phyloP scores from a whole-genome alignment of 331 rosid species.

The Rhamnella rubrinervis region DNA sequence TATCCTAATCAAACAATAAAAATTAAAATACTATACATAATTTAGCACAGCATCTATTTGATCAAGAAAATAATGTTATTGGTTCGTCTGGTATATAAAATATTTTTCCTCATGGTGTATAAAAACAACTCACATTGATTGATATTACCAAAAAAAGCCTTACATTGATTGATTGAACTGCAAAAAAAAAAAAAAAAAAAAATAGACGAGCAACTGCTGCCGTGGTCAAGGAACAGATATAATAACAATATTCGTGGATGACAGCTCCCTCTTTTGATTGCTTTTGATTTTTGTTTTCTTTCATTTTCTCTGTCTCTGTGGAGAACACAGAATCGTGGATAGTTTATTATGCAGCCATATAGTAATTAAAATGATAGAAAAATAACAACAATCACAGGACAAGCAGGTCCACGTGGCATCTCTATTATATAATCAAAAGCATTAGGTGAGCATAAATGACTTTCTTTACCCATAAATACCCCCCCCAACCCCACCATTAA shows the following conservation, averaged over 20 bases:
- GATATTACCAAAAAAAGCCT: too few species aligned
- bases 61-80: too few species aligned
- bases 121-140: too few species aligned
- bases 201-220: not conserved
- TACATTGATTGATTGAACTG: too few species aligned
- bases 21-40: too few species aligned
- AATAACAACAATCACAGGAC: not conserved
- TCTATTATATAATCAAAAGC: conserved; percentile 8
- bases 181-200: too few species aligned
- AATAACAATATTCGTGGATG: conserved; percentile 32
- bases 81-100: too few species aligned
- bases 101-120: too few species aligned
- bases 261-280: conserved; percentile 39
- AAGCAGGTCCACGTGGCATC: conserved; percentile 14
- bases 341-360: not conserved
- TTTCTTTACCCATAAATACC: conserved; percentile 4
- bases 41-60: too few species aligned
- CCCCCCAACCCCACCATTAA: not conserved
- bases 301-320: not conserved
- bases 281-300: not conserved
- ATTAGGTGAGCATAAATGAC: conserved; percentile 15
- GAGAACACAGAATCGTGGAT: not conserved
- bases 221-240: not conserved
- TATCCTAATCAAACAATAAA: too few species aligned
- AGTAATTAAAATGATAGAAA: not conserved